Evolutionary conservation across 306 rosid genomes (phyloP), one percentile per base, ranked within the genome.

Genomic region (Pyrus communis): DNA sequence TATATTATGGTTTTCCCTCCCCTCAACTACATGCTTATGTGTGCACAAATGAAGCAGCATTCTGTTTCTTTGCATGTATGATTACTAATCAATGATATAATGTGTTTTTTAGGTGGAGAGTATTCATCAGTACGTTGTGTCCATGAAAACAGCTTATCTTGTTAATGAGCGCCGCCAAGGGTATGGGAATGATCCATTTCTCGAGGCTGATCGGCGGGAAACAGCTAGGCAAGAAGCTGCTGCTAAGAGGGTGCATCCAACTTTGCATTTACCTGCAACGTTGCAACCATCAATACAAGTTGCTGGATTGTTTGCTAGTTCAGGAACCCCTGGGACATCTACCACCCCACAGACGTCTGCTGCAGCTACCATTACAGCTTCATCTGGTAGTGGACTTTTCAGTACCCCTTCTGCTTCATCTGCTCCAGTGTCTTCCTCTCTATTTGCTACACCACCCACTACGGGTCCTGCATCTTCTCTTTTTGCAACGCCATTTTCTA

Each of bases 201-300:
- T 96, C 49, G 98, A 91, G 88, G 99, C 99, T 74, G 97, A 96
- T 84, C 87, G 99, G 67, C 89, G 99, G 75, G 98, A 96, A 87
- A 96, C 90, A 75, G 99, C 98, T 43, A 87, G 98, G 82, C 93
- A 86, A 80, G 98, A 92, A 84, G 97, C 98, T 43, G 97, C 98
- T 77, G 89, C 97, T 30, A 96, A 91, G 88, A 83, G 97, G 84
- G 93, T 81, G 57, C 99, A 96, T 82, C 99, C 98, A 18, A 92
- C 97, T 62, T 84, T 84, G 70, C 90, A 96, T 82, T 91, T 96
- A 82, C 93, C 97, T 69, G 86, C 91, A 78, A 90, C 79, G 81
- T 77, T 89, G 71, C 96, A 89, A 74, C 98, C 97, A 75, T 88
- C 97, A 77, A 90, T 90, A 11, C 99, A 92, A 88, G 93, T 84